Base-by-base conservation (phyloP, 2,329 filamentous ascomycete genomes). In the Fusarium nelsonii region DNA sequence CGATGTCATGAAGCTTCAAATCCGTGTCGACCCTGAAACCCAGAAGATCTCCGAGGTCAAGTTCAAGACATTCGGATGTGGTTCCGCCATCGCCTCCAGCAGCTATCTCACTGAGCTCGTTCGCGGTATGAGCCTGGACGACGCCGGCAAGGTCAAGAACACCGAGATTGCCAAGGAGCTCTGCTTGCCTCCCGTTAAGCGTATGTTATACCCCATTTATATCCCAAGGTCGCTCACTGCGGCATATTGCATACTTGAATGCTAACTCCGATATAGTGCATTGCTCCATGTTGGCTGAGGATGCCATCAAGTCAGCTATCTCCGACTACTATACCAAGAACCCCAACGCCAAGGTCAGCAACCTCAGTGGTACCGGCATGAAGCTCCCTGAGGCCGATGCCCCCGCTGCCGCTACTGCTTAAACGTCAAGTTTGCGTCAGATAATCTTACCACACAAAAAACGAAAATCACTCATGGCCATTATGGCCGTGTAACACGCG, bases 161-260 rank as follows among this genome's bases (percentile, higher is more conserved):
- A 97, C 95, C 5, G 94, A 99, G 82, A 99, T 99, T 78, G 96
- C 96, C 37, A 97, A 97, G 85, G 97, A 99, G 83, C 85, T 97
- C 59, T 96, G 93, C 77, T 82, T 96, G 76, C 93, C 93, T 36
- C 93, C 93, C 65, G 93, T 97, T 51, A 97, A 97, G 84, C 82
- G 92, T 94, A 83, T 81, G 90, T 88, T 34, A 36, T 28, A 49
- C 56, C 48, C 36, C 41, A 23, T 23, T 40, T 34, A 40, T 18
- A 28, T 45, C 8, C 8, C 30, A n/a, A 34, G 11, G 32, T 44
- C 26, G 33, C 33, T 18, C 41, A 51, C 51, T 64, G 45, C 64
- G 56, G 39, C 32, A 62, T 54, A 69, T 65, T 43, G 44, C 44
- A 34, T 49, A 58, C 46, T 41, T 55, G 66, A 68, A 46, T 56